Base-by-base conservation (phyloP, 1,284 basidiomycete genomes). In the Leccinum solheimii region DNA sequence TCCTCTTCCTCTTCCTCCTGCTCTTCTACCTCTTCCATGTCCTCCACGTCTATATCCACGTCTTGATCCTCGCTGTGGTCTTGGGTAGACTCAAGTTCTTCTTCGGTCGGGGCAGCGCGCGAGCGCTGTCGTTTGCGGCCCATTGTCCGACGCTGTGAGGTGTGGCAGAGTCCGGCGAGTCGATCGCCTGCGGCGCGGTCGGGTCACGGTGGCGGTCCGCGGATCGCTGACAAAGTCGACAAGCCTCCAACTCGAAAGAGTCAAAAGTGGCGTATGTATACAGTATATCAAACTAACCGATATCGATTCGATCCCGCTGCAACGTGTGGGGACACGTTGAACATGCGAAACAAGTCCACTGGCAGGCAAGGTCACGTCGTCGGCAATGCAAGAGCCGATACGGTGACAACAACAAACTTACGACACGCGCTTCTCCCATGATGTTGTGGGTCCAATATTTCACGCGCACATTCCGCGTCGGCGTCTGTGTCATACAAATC, bases 81-180 rank as follows among this genome's bases (percentile, higher is more conserved):
- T 53, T 58, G 62, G 5, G 49, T 13, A 11, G 62, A 61, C 21
- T 64, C 61, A 14, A 62, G 59, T 27, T 64, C 66, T 30, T 77
- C 76, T 55, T 76, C 74, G 16, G 74, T 76, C 45, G 72, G 65
- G 57, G 78, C 77, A 7, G 77, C 76, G 58, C 80, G 76, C n/a
- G 79, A 76, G 40, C 79, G 79, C 66, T 75, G 79, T 63, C 84
- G 79, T 73, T 84, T 86, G 64, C 81, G 80, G 43, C 78, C 64
- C 69, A 70, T 70, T 32, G 57, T 64, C 19, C 43, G 43, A 19
- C 19, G 19, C 48, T 23, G 48, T 26, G 21, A 6, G n/a, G 48
- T 49, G 21, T 30, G 48, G 23, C 48, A 23, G 48, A 50, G 40
- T 43, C 40, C 36, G 36, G 30, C 30, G 1, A 16, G 36, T 38